phyloP scores from a whole-genome alignment of 768 basidiomycete species.

The Peribolospora baueri region DNA sequence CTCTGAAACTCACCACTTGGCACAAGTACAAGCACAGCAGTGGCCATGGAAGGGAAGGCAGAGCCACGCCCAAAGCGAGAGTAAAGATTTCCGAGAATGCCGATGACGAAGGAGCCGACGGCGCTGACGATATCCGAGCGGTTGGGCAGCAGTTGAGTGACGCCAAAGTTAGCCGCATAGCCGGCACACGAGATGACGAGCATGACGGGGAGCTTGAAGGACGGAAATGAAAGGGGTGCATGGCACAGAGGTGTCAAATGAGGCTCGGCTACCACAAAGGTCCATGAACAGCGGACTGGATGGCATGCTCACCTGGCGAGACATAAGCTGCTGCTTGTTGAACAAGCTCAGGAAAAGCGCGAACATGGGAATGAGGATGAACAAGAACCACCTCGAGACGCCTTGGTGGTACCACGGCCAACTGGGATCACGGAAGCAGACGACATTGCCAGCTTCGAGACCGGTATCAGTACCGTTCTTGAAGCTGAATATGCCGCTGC shows the following conservation, averaged over 20 bases:
- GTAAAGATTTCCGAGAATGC: conserved; percentile 14
- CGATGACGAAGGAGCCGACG: conserved; percentile 13
- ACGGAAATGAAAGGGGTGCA: not conserved
- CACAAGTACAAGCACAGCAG: conserved; percentile 11
- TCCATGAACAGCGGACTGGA: not conserved
- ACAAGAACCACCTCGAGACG: conserved; percentile 11
- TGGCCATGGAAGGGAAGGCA: conserved; percentile 6
- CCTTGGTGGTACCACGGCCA: conserved; percentile 12
- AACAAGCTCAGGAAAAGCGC: conserved; percentile 16
- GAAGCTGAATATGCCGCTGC: conserved; percentile 8
- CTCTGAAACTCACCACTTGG: conserved; percentile 9
- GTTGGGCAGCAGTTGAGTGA: conserved; percentile 11
- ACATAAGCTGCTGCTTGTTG: conserved; percentile 19
- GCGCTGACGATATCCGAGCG: conserved; percentile 13
- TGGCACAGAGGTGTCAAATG: not conserved
- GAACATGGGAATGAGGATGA: conserved; percentile 22
- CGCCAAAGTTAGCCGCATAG: conserved; percentile 17
- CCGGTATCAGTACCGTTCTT: conserved; percentile 5
- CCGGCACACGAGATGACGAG: conserved; percentile 21
- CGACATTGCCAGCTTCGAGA: conserved; percentile 5
- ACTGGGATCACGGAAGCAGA: conserved; percentile 6
- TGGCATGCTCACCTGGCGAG: not conserved
- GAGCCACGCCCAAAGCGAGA: conserved; percentile 3
- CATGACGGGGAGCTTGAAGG: conserved; percentile 18
- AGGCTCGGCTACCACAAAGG: no score